These are phyloP conservation scores for Stereum hirsutum DNA, from an alignment of 1,284 basidiomycete genomes.

Conservation along the genomic window DNA sequence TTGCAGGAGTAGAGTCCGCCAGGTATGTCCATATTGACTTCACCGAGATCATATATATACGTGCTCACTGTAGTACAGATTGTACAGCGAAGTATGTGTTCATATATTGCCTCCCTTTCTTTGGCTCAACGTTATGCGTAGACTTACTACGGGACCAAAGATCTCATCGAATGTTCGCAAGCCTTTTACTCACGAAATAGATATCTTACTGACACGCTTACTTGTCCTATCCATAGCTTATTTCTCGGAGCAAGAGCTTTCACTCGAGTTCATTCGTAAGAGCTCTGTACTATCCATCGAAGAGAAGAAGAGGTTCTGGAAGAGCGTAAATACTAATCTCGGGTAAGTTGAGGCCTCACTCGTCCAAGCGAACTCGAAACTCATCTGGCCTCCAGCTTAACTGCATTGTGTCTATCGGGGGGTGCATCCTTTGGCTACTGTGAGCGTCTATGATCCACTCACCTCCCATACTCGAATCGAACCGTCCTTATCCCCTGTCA, in stretches of 20 bases:
- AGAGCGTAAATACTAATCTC: slow-evolving; percentile 81
- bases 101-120: slow-evolving; percentile 6
- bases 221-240: slow-evolving; percentile 45
- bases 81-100: slow-evolving; percentile 77
- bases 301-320: slow-evolving; percentile 92
- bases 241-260: slow-evolving; percentile 68
- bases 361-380: no score
- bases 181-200: neutral
- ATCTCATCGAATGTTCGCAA: slow-evolving; percentile 67
- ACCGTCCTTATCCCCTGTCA: slow-evolving; percentile 16
- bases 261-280: slow-evolving; percentile 68
- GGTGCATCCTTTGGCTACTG: slow-evolving; percentile 94
- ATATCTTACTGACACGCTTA: slow-evolving; percentile 1
- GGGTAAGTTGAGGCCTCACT: no score
- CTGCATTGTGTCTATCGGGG: slow-evolving; percentile 89
- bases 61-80: slow-evolving; percentile 27
- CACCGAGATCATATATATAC: neutral
- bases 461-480: slow-evolving; percentile 8
- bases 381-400: no score
- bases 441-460: no score
- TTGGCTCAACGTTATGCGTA: slow-evolving; percentile 21
- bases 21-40: slow-evolving; percentile 36
- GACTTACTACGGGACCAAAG: slow-evolving; percentile 88
- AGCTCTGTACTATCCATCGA: slow-evolving; percentile 70
- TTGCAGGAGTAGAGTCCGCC: slow-evolving; percentile 89